Conservation (phyloP, 2,329 filamentous ascomycete species). For the Paraphoma sp. region DNA sequence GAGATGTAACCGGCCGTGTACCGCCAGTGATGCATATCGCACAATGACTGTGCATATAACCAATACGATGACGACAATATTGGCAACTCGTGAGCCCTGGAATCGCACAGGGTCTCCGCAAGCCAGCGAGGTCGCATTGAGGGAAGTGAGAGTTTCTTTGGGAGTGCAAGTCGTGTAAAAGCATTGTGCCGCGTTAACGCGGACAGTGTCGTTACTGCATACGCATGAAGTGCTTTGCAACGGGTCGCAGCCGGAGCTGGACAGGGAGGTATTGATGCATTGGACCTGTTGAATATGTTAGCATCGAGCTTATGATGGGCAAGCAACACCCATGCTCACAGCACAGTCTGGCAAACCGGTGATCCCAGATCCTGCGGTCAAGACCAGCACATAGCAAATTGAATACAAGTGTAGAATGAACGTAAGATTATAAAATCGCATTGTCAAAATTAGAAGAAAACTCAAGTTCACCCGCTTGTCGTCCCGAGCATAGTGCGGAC, state of each 20-base stretch:
- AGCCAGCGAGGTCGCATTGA: not conserved
- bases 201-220: not conserved
- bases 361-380: not conserved
- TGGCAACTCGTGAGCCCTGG: not conserved
- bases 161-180: not conserved
- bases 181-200: not conserved
- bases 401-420: not conserved
- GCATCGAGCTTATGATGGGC: not conserved
- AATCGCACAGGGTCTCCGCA: not conserved
- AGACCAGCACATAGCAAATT: not conserved
- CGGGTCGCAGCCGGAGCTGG: not conserved
- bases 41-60: not conserved
- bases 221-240: not conserved
- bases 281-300: not conserved
- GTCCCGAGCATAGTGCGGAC: too few relatives aligned
- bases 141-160: not conserved
- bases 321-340: not conserved
- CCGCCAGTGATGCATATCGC: not conserved
- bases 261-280: not conserved
- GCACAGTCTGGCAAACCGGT: not conserved
- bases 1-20: not conserved
- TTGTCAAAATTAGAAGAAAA: not conserved
- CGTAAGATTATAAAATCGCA: not conserved
- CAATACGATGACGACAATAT: not conserved
- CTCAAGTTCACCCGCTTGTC: too few relatives aligned